Base-by-base conservation (phyloP, 208 protist species). In the Lotmaria passim region DNA sequence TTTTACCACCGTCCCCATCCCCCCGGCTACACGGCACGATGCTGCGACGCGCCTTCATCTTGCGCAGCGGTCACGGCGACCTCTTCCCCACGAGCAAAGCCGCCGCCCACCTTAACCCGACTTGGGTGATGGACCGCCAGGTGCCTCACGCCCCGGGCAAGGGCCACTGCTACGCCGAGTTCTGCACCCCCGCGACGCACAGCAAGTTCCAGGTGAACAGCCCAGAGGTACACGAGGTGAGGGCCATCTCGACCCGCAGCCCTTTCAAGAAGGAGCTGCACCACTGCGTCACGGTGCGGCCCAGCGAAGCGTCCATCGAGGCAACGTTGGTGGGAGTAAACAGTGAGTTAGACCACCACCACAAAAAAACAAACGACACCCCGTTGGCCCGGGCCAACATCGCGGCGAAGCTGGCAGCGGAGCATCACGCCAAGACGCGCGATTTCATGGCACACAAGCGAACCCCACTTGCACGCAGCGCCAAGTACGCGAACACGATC, bases 31-130 rank as follows among this genome's bases (percentile, higher is more conserved):
- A 46, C 7, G 41, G 2, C 28, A 84, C 75, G 19, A 73, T 85
- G 47, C 63, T 73, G 15, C 75, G 78, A 65, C 86, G 61, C 33
- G 78, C 50, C 52, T 62, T 63, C 23, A 23, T 70, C 0, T 47
- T 65, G 14, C 78, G 81, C 6, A 83, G 84, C 56, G 85, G 87
- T 52, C 84, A 91, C 28, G 90, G 88, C 19, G 86, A 93, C 17
- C 64, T 93, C 36, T 93, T 96, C 64, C 91, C 91, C 2, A 96
- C 86, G 6, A 90, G 77, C 43, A 96, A 96, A 77, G 72, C 69
- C 8, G 87, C 85, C 6, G 83, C 87, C 2, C 87, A 96, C 56
- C 76, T 96, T n/a, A 62, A 52, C 11, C 79, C 60, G 14, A 3
- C 58, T 36, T 96, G 85, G 85, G 56, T 96, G 53, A 76, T 90